Conservation (phyloP, 306 rosid species). For the Trichosanthes cucumerina region DNA sequence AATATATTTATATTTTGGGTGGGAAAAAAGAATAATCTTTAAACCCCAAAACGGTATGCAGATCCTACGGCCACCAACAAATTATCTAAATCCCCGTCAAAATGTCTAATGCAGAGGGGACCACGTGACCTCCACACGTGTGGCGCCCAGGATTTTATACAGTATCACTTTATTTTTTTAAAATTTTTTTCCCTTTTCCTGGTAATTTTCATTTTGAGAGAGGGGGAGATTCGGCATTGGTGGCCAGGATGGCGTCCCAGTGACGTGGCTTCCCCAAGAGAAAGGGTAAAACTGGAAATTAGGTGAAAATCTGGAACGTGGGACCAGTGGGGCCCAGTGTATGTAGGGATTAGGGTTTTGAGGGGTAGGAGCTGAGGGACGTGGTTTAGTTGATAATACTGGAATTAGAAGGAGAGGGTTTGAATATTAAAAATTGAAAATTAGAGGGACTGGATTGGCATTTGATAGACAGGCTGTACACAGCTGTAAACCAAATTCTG, state of each 20-base stretch:
- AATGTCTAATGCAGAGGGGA: not conserved
- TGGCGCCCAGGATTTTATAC: not conserved
- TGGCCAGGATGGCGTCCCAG: constrained; percentile 1
- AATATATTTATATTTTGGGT: not conserved
- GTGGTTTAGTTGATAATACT: not conserved
- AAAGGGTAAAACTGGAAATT: not conserved
- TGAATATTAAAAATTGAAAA: not conserved
- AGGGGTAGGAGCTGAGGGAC: not conserved
- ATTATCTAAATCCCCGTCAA: not conserved
- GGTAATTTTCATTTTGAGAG: not conserved
- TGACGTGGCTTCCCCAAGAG: not conserved
- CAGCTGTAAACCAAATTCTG: constrained; percentile 4
- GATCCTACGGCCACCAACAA: not conserved
- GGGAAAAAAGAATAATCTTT: not conserved
- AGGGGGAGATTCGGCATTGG: not conserved
- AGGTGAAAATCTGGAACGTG: not conserved
- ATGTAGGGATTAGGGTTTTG: not conserved
- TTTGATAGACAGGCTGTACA: not conserved
- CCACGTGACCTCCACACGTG: constrained; percentile 6
- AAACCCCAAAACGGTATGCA: not conserved
- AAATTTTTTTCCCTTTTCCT: not conserved
- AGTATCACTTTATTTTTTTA: not conserved
- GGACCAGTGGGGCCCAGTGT: not conserved
- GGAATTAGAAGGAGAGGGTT: not conserved
- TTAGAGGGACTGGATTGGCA: not conserved